Evolutionary conservation across 2,329 filamentous ascomycete species (phyloP).

Genomic region (Talaromyces sp.): DNA sequence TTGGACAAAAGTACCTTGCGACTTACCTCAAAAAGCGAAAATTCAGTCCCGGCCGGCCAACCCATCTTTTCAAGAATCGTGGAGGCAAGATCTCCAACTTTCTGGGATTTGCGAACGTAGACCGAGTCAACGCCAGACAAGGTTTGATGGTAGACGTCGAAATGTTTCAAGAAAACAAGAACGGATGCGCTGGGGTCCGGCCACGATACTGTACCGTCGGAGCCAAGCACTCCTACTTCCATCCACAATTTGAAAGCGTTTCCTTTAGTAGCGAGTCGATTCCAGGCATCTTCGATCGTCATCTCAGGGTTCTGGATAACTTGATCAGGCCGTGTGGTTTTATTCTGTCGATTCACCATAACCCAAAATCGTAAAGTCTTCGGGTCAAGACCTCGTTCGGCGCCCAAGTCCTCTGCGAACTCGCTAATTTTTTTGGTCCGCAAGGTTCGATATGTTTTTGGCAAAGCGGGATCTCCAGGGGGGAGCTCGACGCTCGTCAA

Average conservation of each 20-base stretch:
- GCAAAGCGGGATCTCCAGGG: constrained; percentile 62
- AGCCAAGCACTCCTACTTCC: constrained; percentile 66
- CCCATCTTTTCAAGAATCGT: constrained; percentile 77
- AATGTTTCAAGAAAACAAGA: constrained; percentile 88
- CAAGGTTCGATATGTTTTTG: constrained; percentile 68
- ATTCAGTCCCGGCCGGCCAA: constrained; percentile 71
- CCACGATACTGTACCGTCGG: constrained; percentile 70
- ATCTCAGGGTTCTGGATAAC: constrained; percentile 73
- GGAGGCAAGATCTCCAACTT: constrained; percentile 76
- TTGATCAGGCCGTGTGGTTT: constrained; percentile 86
- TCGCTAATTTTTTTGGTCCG: constrained; percentile 72
- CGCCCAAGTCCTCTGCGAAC: constrained; percentile 65
- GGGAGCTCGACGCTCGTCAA: constrained; percentile 65
- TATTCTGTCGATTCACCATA: constrained; percentile 98
- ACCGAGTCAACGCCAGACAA: constrained; percentile 75
- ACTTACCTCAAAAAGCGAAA: constrained; percentile 71
- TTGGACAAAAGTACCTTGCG: background rate
- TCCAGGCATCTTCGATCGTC: constrained; percentile 70
- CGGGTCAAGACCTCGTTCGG: constrained; percentile 64
- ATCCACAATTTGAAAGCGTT: constrained; percentile 76
- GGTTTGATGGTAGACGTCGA: constrained; percentile 71
- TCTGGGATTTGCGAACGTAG: constrained; percentile 83
- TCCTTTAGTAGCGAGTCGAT: constrained; percentile 65
- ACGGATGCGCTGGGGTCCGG: constrained; percentile 55
- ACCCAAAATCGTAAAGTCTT: constrained; percentile 80